These are phyloP conservation scores for Ambrosia hybrid DNA, from an alignment of 140 eudicot species.

Conservation along the genomic window DNA sequence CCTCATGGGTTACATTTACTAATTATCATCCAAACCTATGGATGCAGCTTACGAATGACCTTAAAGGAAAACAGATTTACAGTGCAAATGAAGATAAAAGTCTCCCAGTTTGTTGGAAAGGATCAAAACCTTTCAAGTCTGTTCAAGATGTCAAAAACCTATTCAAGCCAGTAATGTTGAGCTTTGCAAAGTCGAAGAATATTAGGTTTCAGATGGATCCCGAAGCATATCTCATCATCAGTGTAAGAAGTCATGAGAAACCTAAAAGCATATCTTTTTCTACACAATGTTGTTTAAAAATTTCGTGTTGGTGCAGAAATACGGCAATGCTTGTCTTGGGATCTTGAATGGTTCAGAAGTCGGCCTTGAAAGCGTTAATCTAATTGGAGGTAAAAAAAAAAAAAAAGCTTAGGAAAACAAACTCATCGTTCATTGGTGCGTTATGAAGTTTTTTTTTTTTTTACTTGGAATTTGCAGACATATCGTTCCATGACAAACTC, in stretches of 20 bases:
- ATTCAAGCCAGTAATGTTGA: slow-evolving; percentile 59
- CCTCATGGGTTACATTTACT: too few relatives aligned
- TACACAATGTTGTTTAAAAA: neutral
- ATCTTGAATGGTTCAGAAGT: slow-evolving; percentile 68
- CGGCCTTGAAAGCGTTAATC: slow-evolving; percentile 45
- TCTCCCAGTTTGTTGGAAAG: slow-evolving; percentile 91
- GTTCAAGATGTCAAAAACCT: slow-evolving; percentile 58
- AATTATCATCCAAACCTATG: too few relatives aligned
- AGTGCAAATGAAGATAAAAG: slow-evolving; percentile 46
- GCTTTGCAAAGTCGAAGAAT: slow-evolving; percentile 38
- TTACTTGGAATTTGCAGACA: slow-evolving; percentile 51
- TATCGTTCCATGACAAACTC: slow-evolving; percentile 83
- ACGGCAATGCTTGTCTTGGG: slow-evolving; percentile 83
- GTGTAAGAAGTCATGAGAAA: slow-evolving; percentile 42
- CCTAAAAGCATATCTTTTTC: neutral
- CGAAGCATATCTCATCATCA: slow-evolving; percentile 70
- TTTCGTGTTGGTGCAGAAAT: slow-evolving; percentile 39
- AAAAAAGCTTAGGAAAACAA: neutral
- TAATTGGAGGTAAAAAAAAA: slow-evolving; percentile 68
- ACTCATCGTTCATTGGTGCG: too few relatives aligned
- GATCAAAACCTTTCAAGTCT: slow-evolving; percentile 60
- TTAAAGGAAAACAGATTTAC: slow-evolving; percentile 49
- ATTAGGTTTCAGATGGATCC: slow-evolving; percentile 60
- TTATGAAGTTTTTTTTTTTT: too few relatives aligned
- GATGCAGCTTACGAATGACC: slow-evolving; percentile 48